Percentiles rank a stretch among this genome's conserved stretches.
phyloP scores from a whole-genome alignment of 805 yeast genomes.

The Yarrowia divulgata region DNA sequence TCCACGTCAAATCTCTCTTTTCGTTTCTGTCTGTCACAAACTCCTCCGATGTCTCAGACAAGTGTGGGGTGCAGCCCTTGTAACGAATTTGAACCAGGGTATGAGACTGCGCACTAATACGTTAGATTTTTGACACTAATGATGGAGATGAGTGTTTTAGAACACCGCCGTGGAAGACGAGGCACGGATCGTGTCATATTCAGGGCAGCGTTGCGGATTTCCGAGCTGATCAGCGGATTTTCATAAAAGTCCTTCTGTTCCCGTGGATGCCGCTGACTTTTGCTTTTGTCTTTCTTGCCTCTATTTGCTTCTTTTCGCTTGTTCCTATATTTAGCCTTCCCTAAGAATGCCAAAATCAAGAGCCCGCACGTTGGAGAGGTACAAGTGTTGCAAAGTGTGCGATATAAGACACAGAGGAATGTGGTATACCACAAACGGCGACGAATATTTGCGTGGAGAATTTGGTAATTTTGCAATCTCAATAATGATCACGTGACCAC shows the following conservation, averaged over 20 bases:
- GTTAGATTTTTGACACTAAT: not conserved
- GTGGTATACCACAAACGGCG: not conserved
- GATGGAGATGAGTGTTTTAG: not conserved
- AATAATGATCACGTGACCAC: not conserved
- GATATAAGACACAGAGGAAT: slow-evolving; percentile 2
- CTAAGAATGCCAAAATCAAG: slow-evolving; percentile 16
- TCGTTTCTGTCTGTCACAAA: not conserved
- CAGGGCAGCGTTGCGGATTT: slow-evolving; percentile 18
- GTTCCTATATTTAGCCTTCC: slow-evolving; percentile 6
- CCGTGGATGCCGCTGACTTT: not conserved
- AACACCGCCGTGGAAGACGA: not conserved
- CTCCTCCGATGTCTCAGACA: slow-evolving; percentile 16
- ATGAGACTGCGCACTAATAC: not conserved
- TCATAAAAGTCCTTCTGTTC: not conserved
- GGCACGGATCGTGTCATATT: not conserved
- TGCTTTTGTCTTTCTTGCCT: slow-evolving; percentile 4
- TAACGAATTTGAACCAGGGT: not conserved
- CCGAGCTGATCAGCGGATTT: slow-evolving; percentile 12
- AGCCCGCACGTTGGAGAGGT: slow-evolving; percentile 3
- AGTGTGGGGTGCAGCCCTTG: slow-evolving; percentile 36
- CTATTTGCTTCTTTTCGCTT: slow-evolving; percentile 6
- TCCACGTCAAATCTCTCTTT: slow-evolving; percentile 10
- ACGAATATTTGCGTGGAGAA: not conserved
- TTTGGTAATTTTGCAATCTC: not conserved
- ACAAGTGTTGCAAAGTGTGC: not conserved